Evolutionary conservation across 2,329 filamentous ascomycete genomes (phyloP), one percentile per base, ranked within the genome.

Genomic region (Sporothrix pallida): DNA sequence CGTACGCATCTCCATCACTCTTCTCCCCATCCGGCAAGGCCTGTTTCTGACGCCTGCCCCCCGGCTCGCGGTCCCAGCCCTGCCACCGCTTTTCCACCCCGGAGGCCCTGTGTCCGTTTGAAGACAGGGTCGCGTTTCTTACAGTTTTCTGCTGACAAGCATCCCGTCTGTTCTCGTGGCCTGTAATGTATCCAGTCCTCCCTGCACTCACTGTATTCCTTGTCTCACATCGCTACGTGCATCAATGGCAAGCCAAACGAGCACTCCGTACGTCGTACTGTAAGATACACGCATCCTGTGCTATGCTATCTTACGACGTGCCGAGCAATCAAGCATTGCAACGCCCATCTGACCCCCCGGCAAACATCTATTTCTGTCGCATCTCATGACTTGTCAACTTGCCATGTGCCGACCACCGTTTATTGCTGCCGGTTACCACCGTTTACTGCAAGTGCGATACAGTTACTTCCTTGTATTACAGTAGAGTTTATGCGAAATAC

Each of bases 11-110:
- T 46, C 37, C 60, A 63, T 46, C 31, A 44, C 20, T 46, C 42
- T 13, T 9, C 62, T 48, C 62, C 31, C 62, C 42, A 65, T 48
- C 42, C n/a, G 62, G 62, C n/a, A 46, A 46, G 62, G 62, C 8
- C 42, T 23, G 37, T 46, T 23, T 65, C 62, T 65, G 62, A 46
- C 62, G n/a, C 37, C 42, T 23, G 42, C n/a, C 2, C 12, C 46
- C 65, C 46, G 65, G 65, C 65, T 68, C 65, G 65, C 65, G 65
- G 65, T 68, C 63, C 44, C 23, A 68, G 65, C 65, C 60, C 46
- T 68, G 65, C 46, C 46, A 52, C 65, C 63, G 44, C 44, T 31
- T 37, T 37, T 12, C 10, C 44, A 26, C 20, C 60, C 60, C 37
- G 60, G 37, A 65, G 5, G 37, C 17, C 56, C 56, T 37, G 4